Evolutionary conservation across 768 basidiomycete genomes (phyloP), one percentile per base, ranked within the genome.

Genomic region (Kwoniella bestiolae): DNA sequence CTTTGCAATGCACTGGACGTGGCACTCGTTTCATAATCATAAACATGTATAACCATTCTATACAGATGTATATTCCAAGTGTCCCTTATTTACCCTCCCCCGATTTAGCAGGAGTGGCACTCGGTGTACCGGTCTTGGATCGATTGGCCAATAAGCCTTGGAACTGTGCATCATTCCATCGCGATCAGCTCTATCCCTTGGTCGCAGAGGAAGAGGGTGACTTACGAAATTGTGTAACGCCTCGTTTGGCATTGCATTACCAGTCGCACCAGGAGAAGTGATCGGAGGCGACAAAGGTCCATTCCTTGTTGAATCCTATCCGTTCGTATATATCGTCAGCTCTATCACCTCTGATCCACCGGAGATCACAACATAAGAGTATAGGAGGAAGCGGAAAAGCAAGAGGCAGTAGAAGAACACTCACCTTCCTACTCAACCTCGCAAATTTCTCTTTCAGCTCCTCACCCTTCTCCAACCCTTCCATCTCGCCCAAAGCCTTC

Each of bases 401-500:
- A 35, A 8, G 9, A 23, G n/a, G 12, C n/a, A n/a, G n/a, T n/a
- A 53, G 16, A 4, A 25, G 25, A 31, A 32, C 38, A 65, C 66
- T 61, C 26, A 74, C 72, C 61, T 65, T 73, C 41, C 74, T 65
- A 3, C 69, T 68, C 50, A 75, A 62, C 60, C 70, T 70, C 16
- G 77, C 77, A 53, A 78, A 78, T 23, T 71, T 72, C 66, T 76
- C 77, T 46, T 72, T 75, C 35, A 78, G 34, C 29, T 76, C 75
- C 38, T 78, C 76, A 2, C 66, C 59, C 21, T 68, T 66, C 21
- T 65, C 68, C 38, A 41, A 35, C 55, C 85, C 85, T 73, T 95
- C 92, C 92, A 96, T 93, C 62, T 94, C 92, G 23, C 85, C 86
- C 62, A 96, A 85, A 1, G 91, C 93, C 56, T 88, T 88, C 80